Conservation (phyloP, 768 basidiomycete species). For the Plicaturopsis crispa region DNA sequence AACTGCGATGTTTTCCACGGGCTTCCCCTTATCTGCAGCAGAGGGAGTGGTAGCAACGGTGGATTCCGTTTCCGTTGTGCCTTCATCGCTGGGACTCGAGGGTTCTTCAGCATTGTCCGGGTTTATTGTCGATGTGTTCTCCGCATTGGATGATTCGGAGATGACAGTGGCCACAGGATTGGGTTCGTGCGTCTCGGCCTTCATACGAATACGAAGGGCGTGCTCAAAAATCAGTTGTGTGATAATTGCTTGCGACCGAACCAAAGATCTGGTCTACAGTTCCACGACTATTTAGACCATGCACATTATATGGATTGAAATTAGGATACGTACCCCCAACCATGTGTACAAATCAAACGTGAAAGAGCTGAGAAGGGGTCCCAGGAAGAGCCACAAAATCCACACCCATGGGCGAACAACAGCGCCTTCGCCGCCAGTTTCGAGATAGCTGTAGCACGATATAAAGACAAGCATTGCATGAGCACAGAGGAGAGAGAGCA, state of each 20-base stretch:
- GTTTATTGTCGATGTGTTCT: constrained; percentile 12
- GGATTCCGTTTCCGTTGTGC: not conserved
- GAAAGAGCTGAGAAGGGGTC: constrained; percentile 25
- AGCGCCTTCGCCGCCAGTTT: constrained; percentile 32
- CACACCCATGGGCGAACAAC: constrained; percentile 43
- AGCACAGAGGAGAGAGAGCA: no score
- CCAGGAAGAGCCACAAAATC: constrained; percentile 31
- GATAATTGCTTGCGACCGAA: constrained; percentile 35
- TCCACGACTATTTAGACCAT: no score
- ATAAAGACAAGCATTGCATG: no score
- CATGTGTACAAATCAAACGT: constrained; percentile 35
- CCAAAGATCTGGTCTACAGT: constrained; percentile 25
- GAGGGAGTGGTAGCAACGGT: not conserved
- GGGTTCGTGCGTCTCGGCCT: constrained; percentile 21
- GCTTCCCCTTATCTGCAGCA: not conserved
- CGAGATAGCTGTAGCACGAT: constrained; percentile 57
- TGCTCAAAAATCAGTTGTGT: constrained; percentile 50
- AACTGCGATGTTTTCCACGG: not conserved
- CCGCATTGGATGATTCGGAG: no score
- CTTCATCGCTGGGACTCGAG: no score
- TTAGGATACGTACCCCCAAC: constrained; percentile 11
- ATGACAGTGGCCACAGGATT: constrained; percentile 2
- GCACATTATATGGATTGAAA: constrained; percentile 14
- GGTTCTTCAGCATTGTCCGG: constrained; percentile 16
- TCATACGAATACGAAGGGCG: constrained; percentile 55